A percentile compares a stretch with the other conserved stretches of the same genome.
Conservation (phyloP, 257 asterid species). For the Gynochthodes officinalis region DNA sequence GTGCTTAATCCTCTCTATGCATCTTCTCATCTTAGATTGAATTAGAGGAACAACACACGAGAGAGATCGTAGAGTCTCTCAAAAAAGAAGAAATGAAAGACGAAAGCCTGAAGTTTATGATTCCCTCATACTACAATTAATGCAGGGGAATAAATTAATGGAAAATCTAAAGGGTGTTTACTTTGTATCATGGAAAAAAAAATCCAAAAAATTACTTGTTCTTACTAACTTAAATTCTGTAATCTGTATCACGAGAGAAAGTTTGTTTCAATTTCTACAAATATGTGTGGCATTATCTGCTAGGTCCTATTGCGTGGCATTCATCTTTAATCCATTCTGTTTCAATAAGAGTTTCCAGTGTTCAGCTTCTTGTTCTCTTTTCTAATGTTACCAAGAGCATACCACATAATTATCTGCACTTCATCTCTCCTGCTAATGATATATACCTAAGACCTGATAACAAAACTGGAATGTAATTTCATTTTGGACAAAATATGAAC, state of each 20-base stretch:
- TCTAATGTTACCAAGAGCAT: no score
- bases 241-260: background rate
- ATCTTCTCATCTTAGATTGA: constrained; percentile 37
- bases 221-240: no score
- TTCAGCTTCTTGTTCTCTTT: background rate
- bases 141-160: background rate
- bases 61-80: no score
- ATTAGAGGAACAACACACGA: constrained; percentile 2
- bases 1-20: constrained; percentile 52
- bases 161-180: background rate
- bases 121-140: background rate
- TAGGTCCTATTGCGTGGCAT: no score
- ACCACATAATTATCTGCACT: no score
- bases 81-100: no score
- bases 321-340: no score
- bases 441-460: no score
- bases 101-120: background rate
- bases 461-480: no score
- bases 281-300: background rate
- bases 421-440: no score
- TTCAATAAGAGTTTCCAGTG: no score
- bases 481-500: no score
- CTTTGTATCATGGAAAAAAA: background rate
- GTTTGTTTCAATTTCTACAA: background rate
- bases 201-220: background rate